Evolutionary conservation across 2,329 filamentous ascomycete genomes (phyloP), one percentile per base, ranked within the genome.

Genomic region (Aspergillus glaucus): DNA sequence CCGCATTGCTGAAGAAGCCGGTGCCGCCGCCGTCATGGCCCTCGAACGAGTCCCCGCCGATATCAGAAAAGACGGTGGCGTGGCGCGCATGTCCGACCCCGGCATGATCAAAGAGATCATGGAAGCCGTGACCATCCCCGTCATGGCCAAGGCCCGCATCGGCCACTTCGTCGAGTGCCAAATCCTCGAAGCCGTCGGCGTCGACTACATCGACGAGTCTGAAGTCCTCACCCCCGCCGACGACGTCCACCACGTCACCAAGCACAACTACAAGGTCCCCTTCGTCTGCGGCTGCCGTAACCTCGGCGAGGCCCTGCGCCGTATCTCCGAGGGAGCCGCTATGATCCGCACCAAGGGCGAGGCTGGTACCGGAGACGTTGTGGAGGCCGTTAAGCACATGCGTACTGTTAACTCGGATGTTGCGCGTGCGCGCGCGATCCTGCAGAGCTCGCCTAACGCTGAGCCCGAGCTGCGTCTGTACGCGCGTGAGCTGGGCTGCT

Each of bases 311-410:
- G 93, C 93, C 14, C 81, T 98, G 48, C 81, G 93, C 54, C 81
- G 93, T 54, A 90, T 98, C 64, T 81, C 83, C 54, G 93, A 97
- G 75, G 93, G 93, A 55, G 93, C 93, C 8, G 92, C 92, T 63
- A 97, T 98, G 92, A 96, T 98, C 74, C 85, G 93, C 62, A 98
- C 93, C 56, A 98, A 97, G 79, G 93, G 93, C 56, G 93, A 98
- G 75, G 93, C 93, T 34, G 93, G 93, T 54, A 97, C 93, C 1
- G 93, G 93, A 54, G 93, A 98, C 68, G 89, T 98, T 46, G 87
- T 97, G 62, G 92, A 97, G 77, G 93, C 93, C 17, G 92, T 97
- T 44, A 85, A 87, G 65, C 93, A 98, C 79, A 95, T 96, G 82
- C 87, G 93, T 65, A 89, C 87, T 9, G 87, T 97, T 55, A 93